phyloP scores from a whole-genome alignment of 352 stramenopile genomes.

The Pythium aquatile region DNA sequence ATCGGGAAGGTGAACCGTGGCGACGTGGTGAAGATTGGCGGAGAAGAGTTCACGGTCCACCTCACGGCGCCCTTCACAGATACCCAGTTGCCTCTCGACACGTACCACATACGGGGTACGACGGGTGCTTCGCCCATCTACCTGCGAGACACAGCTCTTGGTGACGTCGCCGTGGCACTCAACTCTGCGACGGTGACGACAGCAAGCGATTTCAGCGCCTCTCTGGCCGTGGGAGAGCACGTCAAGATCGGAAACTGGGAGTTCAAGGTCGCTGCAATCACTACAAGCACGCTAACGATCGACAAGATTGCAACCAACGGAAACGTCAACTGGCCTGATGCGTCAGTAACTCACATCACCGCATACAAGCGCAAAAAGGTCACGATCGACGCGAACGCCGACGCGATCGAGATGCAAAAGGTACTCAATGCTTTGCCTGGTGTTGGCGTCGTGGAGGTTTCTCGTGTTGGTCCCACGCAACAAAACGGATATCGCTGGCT shows the following conservation, averaged over 20 bases:
- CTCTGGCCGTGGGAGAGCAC: slow-evolving; percentile 41
- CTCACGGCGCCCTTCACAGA: slow-evolving; percentile 68
- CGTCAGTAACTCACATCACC: slow-evolving; percentile 47
- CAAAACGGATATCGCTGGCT: slow-evolving; percentile 63
- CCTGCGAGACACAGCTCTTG: slow-evolving; percentile 63
- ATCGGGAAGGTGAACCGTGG: slow-evolving; percentile 69
- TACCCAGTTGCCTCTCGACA: slow-evolving; percentile 54
- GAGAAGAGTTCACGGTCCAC: slow-evolving; percentile 66
- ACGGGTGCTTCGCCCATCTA: slow-evolving; percentile 31
- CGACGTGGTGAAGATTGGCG: slow-evolving; percentile 50
- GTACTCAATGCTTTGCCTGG: slow-evolving; percentile 47
- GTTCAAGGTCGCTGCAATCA: slow-evolving; percentile 43
- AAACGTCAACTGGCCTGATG: slow-evolving; percentile 38
- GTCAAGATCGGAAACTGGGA: slow-evolving; percentile 55
- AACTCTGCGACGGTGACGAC: slow-evolving; percentile 38
- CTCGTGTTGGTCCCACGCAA: slow-evolving; percentile 51
- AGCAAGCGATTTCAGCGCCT: slow-evolving; percentile 38
- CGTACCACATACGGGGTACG: slow-evolving; percentile 61
- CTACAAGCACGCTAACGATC: slow-evolving; percentile 34
- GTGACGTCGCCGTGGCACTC: slow-evolving; percentile 49
- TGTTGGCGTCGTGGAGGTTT: slow-evolving; percentile 54
- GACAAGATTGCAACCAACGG: slow-evolving; percentile 26
- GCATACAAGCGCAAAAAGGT: slow-evolving; percentile 70
- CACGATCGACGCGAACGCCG: slow-evolving; percentile 45
- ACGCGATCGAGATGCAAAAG: slow-evolving; percentile 49